These are phyloP conservation scores for Citrus reticulata DNA, from an alignment of 345 rosid species.

Conservation along the genomic window DNA sequence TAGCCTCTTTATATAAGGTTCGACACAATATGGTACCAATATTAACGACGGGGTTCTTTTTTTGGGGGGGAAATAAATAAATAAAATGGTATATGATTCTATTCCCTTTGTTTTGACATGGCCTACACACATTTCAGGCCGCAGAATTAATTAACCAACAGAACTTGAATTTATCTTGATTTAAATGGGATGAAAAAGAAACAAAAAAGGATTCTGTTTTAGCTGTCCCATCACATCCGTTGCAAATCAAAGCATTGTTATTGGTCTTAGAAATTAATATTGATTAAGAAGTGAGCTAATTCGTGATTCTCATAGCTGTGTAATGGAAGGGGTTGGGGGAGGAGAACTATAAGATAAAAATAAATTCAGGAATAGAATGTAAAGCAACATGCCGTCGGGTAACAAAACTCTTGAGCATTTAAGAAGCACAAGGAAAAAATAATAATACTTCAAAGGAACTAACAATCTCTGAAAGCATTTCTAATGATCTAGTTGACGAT, in stretches of 20 bases:
- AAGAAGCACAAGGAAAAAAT: neutral
- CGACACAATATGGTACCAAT: neutral
- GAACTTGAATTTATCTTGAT: neutral
- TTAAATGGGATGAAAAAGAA: neutral
- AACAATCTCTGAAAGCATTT: neutral
- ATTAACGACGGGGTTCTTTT: neutral
- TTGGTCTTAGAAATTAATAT: neutral
- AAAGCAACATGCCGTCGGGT: neutral
- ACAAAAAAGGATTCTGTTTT: neutral
- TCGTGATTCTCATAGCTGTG: neutral
- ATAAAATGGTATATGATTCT: neutral
- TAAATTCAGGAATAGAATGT: neutral
- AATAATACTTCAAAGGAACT: neutral
- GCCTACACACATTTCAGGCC: neutral
- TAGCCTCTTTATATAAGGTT: conserved; percentile 18
- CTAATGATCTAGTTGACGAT: neutral
- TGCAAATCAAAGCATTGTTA: neutral
- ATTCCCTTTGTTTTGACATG: neutral
- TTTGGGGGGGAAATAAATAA: too few species aligned
- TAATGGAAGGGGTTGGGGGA: neutral
- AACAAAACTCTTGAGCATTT: neutral
- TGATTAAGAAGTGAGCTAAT: neutral
- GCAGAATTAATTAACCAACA: neutral
- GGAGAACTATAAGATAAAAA: neutral
- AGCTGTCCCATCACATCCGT: neutral